A percentile compares a stretch with the other conserved stretches of the same genome.
These are phyloP conservation scores for Alectoria sarmentosa DNA, from an alignment of 495 filamentous ascomycete species.

Conservation along the genomic window DNA sequence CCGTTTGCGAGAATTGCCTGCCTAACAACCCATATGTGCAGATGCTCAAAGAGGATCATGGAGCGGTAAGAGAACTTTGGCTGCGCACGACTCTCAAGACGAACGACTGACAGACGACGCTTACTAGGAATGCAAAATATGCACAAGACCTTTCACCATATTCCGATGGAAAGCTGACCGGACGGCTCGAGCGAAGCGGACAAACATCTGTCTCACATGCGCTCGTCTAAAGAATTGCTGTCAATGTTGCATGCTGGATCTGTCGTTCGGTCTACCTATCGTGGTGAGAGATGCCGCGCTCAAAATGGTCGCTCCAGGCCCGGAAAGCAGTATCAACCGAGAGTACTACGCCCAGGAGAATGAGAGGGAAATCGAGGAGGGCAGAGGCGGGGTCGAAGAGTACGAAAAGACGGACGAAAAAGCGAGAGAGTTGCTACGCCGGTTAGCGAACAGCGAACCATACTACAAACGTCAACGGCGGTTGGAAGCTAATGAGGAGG, in stretches of 20 bases:
- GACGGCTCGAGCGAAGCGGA: constrained; percentile 77
- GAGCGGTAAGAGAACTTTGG: constrained; percentile 53
- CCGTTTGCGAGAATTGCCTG: constrained; percentile 70
- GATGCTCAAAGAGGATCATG: constrained; percentile 95
- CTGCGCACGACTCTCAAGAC: not conserved
- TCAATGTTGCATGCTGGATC: constrained; percentile 97
- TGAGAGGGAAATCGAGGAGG: constrained; percentile 91
- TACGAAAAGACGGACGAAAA: constrained; percentile 98
- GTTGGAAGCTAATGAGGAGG: constrained; percentile 48
- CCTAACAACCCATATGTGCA: constrained; percentile 97
- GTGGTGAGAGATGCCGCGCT: constrained; percentile 92
- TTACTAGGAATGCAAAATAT: constrained; percentile 60
- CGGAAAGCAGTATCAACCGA: constrained; percentile 82
- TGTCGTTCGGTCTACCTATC: constrained; percentile 90
- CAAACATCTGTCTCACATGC: constrained; percentile 91
- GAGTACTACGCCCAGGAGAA: constrained; percentile 98
- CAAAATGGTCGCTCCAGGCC: constrained; percentile 92
- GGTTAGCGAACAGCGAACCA: constrained; percentile 84
- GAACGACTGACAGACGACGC: constrained; percentile 7
- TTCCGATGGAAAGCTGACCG: constrained; percentile 93
- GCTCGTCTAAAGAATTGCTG: constrained; percentile 95
- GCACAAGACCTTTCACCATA: constrained; percentile 91
- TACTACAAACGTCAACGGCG: constrained; percentile 82
- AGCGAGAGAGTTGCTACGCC: constrained; percentile 75
- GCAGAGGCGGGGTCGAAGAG: constrained; percentile 69